Percentiles rank a stretch among this genome's conserved stretches.
These are phyloP conservation scores for Ilex asprella DNA, from an alignment of 257 asterid genomes.

Conservation along the genomic window DNA sequence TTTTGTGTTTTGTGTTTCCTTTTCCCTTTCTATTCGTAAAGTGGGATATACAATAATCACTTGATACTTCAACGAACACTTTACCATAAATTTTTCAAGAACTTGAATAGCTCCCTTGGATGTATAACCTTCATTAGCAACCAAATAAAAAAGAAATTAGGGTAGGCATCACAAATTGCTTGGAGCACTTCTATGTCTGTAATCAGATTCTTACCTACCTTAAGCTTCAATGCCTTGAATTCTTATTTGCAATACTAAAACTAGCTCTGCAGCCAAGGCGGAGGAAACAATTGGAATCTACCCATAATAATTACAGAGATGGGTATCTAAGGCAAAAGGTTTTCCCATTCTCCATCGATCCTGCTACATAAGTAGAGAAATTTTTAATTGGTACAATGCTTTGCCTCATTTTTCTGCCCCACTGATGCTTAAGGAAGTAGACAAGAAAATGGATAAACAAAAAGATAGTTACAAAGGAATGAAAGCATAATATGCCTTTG, in stretches of 20 bases:
- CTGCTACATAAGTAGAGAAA: no score
- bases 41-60: not conserved
- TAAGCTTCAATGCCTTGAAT: constrained; percentile 75
- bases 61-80: not conserved
- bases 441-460: no score
- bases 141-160: constrained; percentile 75
- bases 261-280: constrained; percentile 72
- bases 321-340: not conserved
- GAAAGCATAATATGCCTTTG: not conserved
- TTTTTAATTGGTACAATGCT: no score
- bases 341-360: not conserved
- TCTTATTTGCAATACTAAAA: constrained; percentile 58
- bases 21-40: no score
- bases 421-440: no score
- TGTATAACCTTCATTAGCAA: constrained; percentile 88
- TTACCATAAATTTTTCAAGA: constrained; percentile 75
- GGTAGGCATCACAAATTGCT: constrained; percentile 70
- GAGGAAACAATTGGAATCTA: constrained; percentile 90
- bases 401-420: no score
- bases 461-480: not conserved
- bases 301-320: constrained; percentile 4
- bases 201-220: constrained; percentile 70
- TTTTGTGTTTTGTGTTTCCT: no score
- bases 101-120: constrained; percentile 75
- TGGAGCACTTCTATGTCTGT: constrained; percentile 75